Conservation (phyloP, 257 asterid species). For the Solanum rostratum region DNA sequence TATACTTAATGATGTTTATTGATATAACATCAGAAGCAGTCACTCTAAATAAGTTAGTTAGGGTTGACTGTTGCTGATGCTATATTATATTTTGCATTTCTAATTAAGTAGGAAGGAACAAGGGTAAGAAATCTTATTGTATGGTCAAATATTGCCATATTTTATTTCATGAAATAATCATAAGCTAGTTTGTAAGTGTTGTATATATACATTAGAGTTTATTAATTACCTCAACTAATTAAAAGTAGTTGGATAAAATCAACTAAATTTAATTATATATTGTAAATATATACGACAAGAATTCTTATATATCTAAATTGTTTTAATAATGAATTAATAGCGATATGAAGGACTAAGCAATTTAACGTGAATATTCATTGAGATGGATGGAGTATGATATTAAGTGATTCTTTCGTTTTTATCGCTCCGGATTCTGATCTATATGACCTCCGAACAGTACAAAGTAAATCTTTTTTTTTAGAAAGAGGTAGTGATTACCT, state of each 20-base stretch:
- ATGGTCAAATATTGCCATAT: not conserved
- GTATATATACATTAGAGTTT: not conserved
- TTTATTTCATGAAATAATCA: not conserved
- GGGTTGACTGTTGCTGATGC: slow-evolving; percentile 25
- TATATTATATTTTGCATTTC: slow-evolving; percentile 8
- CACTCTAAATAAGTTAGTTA: slow-evolving; percentile 7
- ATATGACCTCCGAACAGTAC: no score
- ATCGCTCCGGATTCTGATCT: no score
- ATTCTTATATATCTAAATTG: no score
- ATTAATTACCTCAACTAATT: not conserved
- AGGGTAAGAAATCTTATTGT: not conserved
- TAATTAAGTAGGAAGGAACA: not conserved
- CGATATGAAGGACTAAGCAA: no score
- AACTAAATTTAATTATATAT: no score
- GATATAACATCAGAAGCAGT: slow-evolving; percentile 24
- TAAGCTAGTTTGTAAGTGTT: not conserved
- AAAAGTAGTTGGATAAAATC: not conserved
- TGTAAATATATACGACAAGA: no score
- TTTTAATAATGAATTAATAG: no score
- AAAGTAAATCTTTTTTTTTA: no score
- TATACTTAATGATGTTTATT: not conserved
- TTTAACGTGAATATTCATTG: no score
- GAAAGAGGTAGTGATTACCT: no score
- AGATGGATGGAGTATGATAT: no score
- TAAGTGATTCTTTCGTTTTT: no score